phyloP scores from a whole-genome alignment of 805 yeast genomes.

The Kuraishia cidri region DNA sequence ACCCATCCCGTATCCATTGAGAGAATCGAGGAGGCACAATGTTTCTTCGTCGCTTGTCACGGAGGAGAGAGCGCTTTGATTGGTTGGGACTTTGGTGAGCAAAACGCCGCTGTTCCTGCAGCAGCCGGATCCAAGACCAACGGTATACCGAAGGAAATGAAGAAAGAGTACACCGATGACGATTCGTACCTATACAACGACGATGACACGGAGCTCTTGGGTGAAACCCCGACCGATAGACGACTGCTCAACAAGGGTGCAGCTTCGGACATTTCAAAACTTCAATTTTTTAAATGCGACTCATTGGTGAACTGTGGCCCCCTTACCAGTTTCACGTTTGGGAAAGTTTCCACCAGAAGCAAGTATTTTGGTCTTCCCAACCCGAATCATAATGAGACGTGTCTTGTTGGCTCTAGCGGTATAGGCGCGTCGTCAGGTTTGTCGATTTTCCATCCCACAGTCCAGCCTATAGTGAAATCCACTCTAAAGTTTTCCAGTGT shows the following conservation, averaged over 20 bases:
- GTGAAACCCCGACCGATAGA: no score
- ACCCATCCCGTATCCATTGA: constrained; percentile 31
- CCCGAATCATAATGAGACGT: constrained; percentile 58
- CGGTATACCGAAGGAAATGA: constrained; percentile 11
- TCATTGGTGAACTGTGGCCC: constrained; percentile 64
- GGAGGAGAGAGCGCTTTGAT: constrained; percentile 52
- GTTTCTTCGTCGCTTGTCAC: constrained; percentile 50
- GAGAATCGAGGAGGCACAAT: constrained; percentile 24
- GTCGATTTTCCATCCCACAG: constrained; percentile 55
- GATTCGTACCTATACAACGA: constrained; percentile 30
- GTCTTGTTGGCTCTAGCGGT: constrained; percentile 67
- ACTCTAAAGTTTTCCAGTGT: constrained; percentile 67
- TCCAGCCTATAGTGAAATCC: constrained; percentile 59
- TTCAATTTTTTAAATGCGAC: constrained; percentile 40
- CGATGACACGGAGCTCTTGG: constrained; percentile 21
- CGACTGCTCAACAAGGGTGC: no score
- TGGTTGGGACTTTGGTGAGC: constrained; percentile 29
- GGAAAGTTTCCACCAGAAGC: constrained; percentile 44
- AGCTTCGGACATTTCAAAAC: no score
- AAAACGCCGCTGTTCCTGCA: no score
- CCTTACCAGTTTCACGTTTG: constrained; percentile 56
- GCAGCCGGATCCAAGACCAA: constrained; percentile 6
- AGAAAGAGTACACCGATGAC: constrained; percentile 35
- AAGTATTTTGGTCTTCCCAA: constrained; percentile 55
- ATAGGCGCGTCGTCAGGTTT: constrained; percentile 43